Evolutionary conservation across 1,139 yeast species (phyloP).

Genomic region (Candida tropicalis): DNA sequence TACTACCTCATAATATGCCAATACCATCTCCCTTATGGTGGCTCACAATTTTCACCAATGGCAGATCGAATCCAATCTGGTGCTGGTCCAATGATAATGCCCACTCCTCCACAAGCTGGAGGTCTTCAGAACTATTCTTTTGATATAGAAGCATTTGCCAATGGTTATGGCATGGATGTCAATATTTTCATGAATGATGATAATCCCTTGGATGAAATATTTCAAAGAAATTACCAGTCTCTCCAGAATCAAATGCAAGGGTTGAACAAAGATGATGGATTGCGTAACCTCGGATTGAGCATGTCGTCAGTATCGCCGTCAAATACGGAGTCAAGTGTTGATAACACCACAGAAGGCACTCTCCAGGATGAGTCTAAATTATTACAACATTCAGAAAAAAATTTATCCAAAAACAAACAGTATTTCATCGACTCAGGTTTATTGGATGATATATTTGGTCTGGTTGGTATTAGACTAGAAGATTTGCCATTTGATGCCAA

Average conservation of each 20-base stretch:
- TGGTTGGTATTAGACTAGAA: slow-evolving; percentile 14
- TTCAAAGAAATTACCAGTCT: slow-evolving; percentile 21
- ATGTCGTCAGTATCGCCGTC: slow-evolving; percentile 40
- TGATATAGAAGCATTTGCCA: slow-evolving; percentile 4
- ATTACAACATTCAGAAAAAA: slow-evolving; percentile 23
- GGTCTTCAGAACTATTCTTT: neutral
- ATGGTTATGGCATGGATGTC: slow-evolving; percentile 23
- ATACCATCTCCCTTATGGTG: slow-evolving; percentile 18
- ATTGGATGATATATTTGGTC: slow-evolving; percentile 18
- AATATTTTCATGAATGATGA: slow-evolving; percentile 39
- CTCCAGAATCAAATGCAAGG: slow-evolving; percentile 1
- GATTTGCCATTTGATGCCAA: slow-evolving; percentile 17
- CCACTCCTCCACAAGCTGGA: neutral
- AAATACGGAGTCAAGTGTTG: slow-evolving; percentile 34
- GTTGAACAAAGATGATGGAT: slow-evolving; percentile 1
- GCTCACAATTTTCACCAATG: slow-evolving; percentile 16
- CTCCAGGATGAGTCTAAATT: slow-evolving; percentile 18
- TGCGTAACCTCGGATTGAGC: slow-evolving; percentile 10
- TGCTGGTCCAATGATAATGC: neutral
- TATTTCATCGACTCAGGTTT: slow-evolving; percentile 29
- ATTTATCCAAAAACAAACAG: slow-evolving; percentile 29
- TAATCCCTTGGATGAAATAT: slow-evolving; percentile 45
- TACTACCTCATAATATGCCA: slow-evolving; percentile 3
- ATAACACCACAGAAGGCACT: slow-evolving; percentile 8
- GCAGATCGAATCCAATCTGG: slow-evolving; percentile 7